Evolutionary conservation across 2,329 filamentous ascomycete genomes (phyloP), one percentile per base, ranked within the genome.

Genomic region (Byssoonygena ceratinophila): DNA sequence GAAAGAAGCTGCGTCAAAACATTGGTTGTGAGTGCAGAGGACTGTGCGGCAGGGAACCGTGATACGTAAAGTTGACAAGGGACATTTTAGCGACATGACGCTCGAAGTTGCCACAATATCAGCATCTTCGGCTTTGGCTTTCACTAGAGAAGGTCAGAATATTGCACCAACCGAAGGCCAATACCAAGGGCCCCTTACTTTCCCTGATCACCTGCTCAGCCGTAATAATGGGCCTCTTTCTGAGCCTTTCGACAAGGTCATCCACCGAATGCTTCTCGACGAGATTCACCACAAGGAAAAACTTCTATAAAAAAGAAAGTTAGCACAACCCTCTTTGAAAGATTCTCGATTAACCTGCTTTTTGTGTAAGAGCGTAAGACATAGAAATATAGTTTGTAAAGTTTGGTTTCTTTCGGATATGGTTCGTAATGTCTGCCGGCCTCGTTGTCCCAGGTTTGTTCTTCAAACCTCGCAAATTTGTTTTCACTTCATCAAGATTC

Each of bases 401-500:
- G 40, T 76, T 76, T 16, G 75, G 64, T 9, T 82, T 79, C 57
- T 80, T 82, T 27, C 87, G 79, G 43, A 97, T 74, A 55, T 81
- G 77, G 58, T 79, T 74, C 6, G 92, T 98, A 56, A 98, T 85
- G 69, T 98, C 92, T 44, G 87, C 89, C 6, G 92, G 92, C 62
- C 88, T 83, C 37, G 92, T 98, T 41, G 92, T 94, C 20, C 92
- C 92, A 5, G 91, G 87, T 67, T 92, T 94, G 67, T 95, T 96
- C 71, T 98, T 98, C 56, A 98, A 71, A 3, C 92, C 92, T 59
- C 92, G 85, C 59, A 94, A 77, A 66, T 97, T 98, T n/a, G 85
- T 84, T 68, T 91, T 92, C 59, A 96, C 78, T 53, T 96, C 88
- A 31, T 85, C 85, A 8, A 82, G 78, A 61, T 98, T 98, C 52